Base-by-base conservation (phyloP, 2,329 filamentous ascomycete species). In the Cladobotryum mycophilum region DNA sequence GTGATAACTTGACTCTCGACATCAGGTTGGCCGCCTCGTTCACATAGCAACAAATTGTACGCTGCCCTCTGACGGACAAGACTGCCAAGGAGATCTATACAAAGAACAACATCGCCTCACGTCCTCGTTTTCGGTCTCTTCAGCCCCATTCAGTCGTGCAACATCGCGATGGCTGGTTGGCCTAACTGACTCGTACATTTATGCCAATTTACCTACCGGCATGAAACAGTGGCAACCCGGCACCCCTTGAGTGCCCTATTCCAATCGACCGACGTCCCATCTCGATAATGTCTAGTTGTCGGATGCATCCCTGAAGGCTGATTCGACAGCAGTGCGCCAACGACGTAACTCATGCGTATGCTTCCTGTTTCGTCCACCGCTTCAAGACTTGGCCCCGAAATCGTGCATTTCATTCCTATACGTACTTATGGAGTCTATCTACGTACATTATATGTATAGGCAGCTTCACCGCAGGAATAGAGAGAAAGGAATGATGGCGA, bases 241-340 rank as follows among this genome's bases (percentile, higher is more conserved):
- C n/a, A 38, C 18, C 18, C 45, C 47, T 52, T 37, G 20, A 17
- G 34, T 35, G n/a, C n/a, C 25, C 30, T 17, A 11, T 41, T 25
- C 20, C 20, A 11, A 11, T 22, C 14, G 25, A 30, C 25, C 25
- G 25, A 30, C 25, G 6, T 30, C 25, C n/a, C 5, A 36, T 40
- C 36, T 45, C 41, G 41, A 52, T 35, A 41, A 30, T 43, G 48
- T 41, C 49, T 45, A 30, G 49, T 48, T 40, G 4, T 30, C 44
- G 40, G 33, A 17, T 44, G 45, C 22, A 17, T 35, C 45, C 46
- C 46, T 45, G 45, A 41, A 52, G 20, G 33, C 25, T 44, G 44
- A 51, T 51, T 51, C 33, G 48, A 36, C 37, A 45, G 38, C 42
- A 42, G 44, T 41, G 8, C 41, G 20, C 22, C 36, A n/a, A 38